Percentiles rank a stretch among this genome's conserved stretches.
Conservation (phyloP, 108 stramenopile genomes). For the Cyclotella sp. region DNA sequence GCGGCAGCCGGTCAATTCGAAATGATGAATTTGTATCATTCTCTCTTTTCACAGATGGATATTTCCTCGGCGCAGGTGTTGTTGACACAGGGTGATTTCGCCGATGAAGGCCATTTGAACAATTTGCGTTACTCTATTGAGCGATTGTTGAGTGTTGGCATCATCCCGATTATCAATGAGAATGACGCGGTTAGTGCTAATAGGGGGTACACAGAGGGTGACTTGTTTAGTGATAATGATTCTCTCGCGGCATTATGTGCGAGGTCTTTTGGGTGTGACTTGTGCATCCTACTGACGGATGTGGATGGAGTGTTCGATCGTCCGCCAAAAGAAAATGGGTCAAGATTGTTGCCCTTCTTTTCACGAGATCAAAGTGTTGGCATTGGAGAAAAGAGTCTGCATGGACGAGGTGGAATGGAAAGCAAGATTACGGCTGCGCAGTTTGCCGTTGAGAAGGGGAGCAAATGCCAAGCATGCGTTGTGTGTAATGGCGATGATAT, state of each 20-base stretch:
- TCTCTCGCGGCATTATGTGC: slow-evolving; percentile 93
- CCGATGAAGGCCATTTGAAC: slow-evolving; percentile 63
- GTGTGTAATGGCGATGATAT: slow-evolving; percentile 88
- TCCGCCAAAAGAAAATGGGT: slow-evolving; percentile 80
- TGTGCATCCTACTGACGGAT: slow-evolving; percentile 92
- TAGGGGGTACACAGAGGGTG: slow-evolving; percentile 83
- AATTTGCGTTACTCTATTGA: slow-evolving; percentile 88
- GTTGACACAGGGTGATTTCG: slow-evolving; percentile 91
- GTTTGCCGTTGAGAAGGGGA: slow-evolving; percentile 80
- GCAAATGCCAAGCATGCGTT: slow-evolving; percentile 79
- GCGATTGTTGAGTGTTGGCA: slow-evolving; percentile 84
- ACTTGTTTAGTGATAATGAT: slow-evolving; percentile 96
- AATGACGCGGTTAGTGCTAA: slow-evolving; percentile 97
- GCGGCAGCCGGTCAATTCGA: slow-evolving; percentile 98
- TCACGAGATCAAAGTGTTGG: slow-evolving; percentile 61
- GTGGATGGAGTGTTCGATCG: slow-evolving; percentile 95
- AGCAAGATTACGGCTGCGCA: slow-evolving; percentile 93
- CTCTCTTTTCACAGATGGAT: slow-evolving; percentile 88
- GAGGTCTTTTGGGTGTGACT: slow-evolving; percentile 82
- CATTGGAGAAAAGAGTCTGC: slow-evolving; percentile 90
- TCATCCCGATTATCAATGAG: slow-evolving; percentile 97
- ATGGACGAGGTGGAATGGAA: slow-evolving; percentile 93
- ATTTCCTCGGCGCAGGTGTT: slow-evolving; percentile 90
- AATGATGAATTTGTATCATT: slow-evolving; percentile 95
- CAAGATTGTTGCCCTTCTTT: slow-evolving; percentile 78